Evolutionary conservation across 176 grass and related monocot genomes (phyloP).

Genomic region (Musa acuminata): DNA sequence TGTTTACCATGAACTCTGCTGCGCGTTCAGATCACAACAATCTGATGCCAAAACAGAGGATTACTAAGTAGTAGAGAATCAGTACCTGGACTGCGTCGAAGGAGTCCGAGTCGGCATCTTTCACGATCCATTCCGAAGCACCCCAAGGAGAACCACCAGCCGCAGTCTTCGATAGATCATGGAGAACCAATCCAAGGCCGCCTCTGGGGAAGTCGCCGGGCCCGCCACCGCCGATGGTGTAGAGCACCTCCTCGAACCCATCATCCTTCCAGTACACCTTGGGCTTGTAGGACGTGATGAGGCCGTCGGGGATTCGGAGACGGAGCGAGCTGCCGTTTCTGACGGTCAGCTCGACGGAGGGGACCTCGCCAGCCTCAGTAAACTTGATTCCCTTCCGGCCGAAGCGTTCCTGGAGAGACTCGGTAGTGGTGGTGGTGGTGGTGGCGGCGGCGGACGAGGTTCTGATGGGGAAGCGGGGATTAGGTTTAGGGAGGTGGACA

Average conservation of each 20-base stretch:
- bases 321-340: constrained; percentile 78
- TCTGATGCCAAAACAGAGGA: neutral
- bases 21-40: too few species aligned
- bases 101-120: constrained; percentile 73
- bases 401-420: constrained; percentile 70
- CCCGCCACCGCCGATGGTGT: constrained; percentile 30
- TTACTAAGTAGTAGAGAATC: neutral
- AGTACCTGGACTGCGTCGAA: constrained; percentile 78
- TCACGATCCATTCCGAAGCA: constrained; percentile 47
- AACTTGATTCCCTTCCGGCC: constrained; percentile 84
- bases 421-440: neutral
- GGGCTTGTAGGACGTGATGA: constrained; percentile 84
- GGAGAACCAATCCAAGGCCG: constrained; percentile 72
- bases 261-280: constrained; percentile 91
- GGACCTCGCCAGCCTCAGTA: constrained; percentile 32
- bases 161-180: constrained; percentile 29
- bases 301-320: constrained; percentile 54
- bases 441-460: constrained; percentile 20
- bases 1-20: neutral
- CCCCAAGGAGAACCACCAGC: constrained; percentile 28
- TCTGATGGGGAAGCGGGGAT: constrained; percentile 16
- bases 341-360: constrained; percentile 61
- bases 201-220: constrained; percentile 21
- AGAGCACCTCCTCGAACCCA: constrained; percentile 68
- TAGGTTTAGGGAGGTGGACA: constrained; percentile 52